A percentile compares a stretch with the other conserved stretches of the same genome.
phyloP scores from a whole-genome alignment of 164 flowering plant genomes.

The Magnolia sinica region DNA sequence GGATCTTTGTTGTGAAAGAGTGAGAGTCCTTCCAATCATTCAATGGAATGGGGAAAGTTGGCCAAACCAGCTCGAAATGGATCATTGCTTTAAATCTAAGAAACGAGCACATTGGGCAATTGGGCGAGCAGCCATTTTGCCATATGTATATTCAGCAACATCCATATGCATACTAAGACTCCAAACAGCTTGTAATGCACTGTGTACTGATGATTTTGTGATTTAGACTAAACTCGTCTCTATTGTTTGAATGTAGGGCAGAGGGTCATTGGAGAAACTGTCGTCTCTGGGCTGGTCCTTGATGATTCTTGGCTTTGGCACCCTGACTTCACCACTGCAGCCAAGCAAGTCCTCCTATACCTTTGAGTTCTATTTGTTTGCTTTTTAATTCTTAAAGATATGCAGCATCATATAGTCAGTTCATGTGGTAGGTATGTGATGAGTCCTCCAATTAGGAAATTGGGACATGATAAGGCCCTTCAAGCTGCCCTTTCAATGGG shows the following conservation, averaged over 20 bases:
- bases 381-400: not conserved
- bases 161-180: not conserved
- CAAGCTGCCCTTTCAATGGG: constrained; percentile 87
- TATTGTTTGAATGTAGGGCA: constrained; percentile 62
- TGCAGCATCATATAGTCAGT: constrained; percentile 1
- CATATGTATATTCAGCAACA: not conserved
- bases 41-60: not conserved
- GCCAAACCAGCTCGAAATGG: not conserved
- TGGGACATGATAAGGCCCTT: constrained; percentile 86
- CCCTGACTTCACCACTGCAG: constrained; percentile 82
- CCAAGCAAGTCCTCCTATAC: constrained; percentile 53
- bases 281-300: constrained; percentile 77
- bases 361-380: not conserved
- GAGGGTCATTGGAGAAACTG: constrained; percentile 89
- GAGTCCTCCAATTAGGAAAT: constrained; percentile 93
- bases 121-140: not conserved
- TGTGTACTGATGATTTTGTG: not conserved
- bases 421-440: constrained; percentile 79
- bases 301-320: constrained; percentile 89
- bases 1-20: too few species aligned
- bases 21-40: not conserved
- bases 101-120: not conserved
- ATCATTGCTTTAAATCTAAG: not conserved
- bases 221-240: not conserved
- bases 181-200: not conserved